Evolutionary conservation across 345 rosid species (phyloP).

Genomic region (Erodium maritimum): DNA sequence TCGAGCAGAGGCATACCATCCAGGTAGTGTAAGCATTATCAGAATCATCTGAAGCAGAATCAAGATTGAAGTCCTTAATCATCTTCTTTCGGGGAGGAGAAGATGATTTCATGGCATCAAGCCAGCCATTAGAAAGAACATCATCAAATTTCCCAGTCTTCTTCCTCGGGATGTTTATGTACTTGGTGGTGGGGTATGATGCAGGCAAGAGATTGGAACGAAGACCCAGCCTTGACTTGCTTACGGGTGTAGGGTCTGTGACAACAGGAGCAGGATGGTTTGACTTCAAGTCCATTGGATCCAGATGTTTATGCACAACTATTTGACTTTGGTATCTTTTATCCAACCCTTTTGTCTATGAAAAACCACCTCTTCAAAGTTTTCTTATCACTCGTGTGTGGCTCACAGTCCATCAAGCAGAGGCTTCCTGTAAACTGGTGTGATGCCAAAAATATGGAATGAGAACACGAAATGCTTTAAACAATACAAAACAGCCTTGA

Average conservation of each 20-base stretch:
- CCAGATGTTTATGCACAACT: constrained; percentile 10
- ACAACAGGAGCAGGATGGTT: constrained; percentile 65
- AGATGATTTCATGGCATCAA: constrained; percentile 89
- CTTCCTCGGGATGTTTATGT: constrained; percentile 33
- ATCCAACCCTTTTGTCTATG: constrained; percentile 81
- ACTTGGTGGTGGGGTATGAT: constrained; percentile 35
- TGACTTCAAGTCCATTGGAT: constrained; percentile 54
- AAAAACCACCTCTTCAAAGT: constrained; percentile 93
- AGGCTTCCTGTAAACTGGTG: constrained; percentile 37
- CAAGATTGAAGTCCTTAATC: constrained; percentile 40
- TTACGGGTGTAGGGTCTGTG: constrained; percentile 45
- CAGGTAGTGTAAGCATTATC: constrained; percentile 53
- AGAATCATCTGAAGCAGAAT: constrained; percentile 43
- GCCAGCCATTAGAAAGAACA: constrained; percentile 81
- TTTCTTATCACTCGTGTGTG: constrained; percentile 63
- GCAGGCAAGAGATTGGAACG: constrained; percentile 39
- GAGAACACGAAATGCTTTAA: not conserved
- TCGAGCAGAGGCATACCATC: constrained; percentile 43
- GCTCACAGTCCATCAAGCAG: constrained; percentile 60
- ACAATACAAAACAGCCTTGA: not conserved
- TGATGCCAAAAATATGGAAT: not conserved
- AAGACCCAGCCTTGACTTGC: constrained; percentile 57
- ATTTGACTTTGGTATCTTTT: constrained; percentile 10
- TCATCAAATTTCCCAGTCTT: constrained; percentile 67
- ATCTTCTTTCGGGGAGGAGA: constrained; percentile 86